Conservation (phyloP, 2,329 filamentous ascomycete species). For the Pyrenochaeta sp. region DNA sequence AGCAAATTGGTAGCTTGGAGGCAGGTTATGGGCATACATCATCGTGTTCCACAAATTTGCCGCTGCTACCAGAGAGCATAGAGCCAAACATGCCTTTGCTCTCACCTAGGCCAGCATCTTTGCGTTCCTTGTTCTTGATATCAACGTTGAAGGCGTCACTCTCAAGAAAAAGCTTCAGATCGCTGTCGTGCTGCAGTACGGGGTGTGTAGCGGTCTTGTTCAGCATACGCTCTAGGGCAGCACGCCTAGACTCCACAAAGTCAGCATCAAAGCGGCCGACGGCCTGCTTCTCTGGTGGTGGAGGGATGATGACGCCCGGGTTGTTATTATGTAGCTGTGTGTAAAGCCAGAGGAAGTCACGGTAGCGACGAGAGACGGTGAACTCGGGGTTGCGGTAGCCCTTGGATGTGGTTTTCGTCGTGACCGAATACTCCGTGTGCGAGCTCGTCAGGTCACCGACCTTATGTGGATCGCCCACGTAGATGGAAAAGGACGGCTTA, state of each 20-base stretch:
- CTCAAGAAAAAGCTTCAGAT: slow-evolving; percentile 95
- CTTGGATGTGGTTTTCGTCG: slow-evolving; percentile 95
- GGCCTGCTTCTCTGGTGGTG: slow-evolving; percentile 96
- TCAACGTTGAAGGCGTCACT: slow-evolving; percentile 96
- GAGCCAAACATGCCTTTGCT: slow-evolving; percentile 93
- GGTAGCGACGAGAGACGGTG: slow-evolving; percentile 90
- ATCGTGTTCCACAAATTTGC: slow-evolving; percentile 97
- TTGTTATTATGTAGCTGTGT: slow-evolving; percentile 93
- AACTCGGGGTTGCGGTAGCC: slow-evolving; percentile 94
- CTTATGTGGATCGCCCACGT: slow-evolving; percentile 95
- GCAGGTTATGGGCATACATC: slow-evolving; percentile 68
- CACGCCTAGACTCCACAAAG: slow-evolving; percentile 91
- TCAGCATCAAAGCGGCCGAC: slow-evolving; percentile 95
- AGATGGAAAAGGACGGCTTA: slow-evolving; percentile 89
- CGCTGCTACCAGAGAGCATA: slow-evolving; percentile 74
- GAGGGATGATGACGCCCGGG: slow-evolving; percentile 92
- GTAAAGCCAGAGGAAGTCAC: slow-evolving; percentile 98
- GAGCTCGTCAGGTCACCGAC: slow-evolving; percentile 96
- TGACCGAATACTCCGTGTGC: slow-evolving; percentile 96
- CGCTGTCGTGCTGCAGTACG: slow-evolving; percentile 88
- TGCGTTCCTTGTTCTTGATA: slow-evolving; percentile 95
- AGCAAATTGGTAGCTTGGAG: not conserved
- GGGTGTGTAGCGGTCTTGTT: slow-evolving; percentile 94
- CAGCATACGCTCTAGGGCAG: slow-evolving; percentile 94
- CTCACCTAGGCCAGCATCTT: slow-evolving; percentile 84